Base-by-base conservation (phyloP, 345 rosid species). In the Aquilaria sinensis region DNA sequence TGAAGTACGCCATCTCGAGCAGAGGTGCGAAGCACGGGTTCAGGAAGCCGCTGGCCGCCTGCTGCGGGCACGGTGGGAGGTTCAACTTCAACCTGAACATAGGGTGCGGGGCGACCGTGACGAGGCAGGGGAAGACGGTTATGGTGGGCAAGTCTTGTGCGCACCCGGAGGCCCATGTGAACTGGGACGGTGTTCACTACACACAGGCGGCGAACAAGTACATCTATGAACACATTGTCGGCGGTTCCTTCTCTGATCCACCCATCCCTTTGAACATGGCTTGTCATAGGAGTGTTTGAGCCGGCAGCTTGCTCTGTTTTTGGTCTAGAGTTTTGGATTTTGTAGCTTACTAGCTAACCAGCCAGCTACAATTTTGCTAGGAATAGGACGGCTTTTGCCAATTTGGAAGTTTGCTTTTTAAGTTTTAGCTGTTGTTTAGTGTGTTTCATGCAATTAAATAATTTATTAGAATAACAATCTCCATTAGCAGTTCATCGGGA, bases 1-100 rank as follows among this genome's bases (percentile, higher is more conserved):
- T 72, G 0, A 89, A 89, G 56, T 72, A 85, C 60, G 62, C 71
- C 1, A 77, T 92, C 63, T 56, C 79, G 64, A 62, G 54, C 66
- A 79, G 71, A 30, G 70, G 89, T 4, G 71, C 64, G n/a, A 79
- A 63, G 53, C 70, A 71, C 9, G 94, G 96, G n/a, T 87, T 92
- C 70, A 72, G 51, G 12, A 70, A 85, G 41, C 76, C 92, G 9
- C 46, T 87, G 50, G 79, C 78, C 23, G 73, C 86, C 6, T 89
- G 96, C 49, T 92, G 96, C 51, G 93, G 98, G 0, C 85, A 81
- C 61, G 96, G 96, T 13, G 98, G 98, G 16, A 85, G 77, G 73
- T 84, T 83, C 49, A 89, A 89, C 53, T 89, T 75, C 72, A 81
- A 78, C 61, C 72, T 58, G 51, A 2, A 74, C 31, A 63, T 76